Base-by-base conservation (phyloP, 352 stramenopile species). In the Phytophthora boehmeriae region DNA sequence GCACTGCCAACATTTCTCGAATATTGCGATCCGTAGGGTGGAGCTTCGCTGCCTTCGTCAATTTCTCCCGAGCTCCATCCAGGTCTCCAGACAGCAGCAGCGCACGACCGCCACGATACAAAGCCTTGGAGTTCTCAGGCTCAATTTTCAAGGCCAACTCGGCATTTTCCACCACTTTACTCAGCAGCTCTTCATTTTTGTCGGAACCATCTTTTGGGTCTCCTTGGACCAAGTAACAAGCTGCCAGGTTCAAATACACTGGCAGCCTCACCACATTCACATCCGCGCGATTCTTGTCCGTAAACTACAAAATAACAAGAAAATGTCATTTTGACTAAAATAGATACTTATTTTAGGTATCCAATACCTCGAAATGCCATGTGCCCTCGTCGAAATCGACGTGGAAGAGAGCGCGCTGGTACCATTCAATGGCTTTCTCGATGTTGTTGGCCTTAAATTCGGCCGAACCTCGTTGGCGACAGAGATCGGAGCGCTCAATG, bases 331-430 rank as follows among this genome's bases (percentile, higher is more conserved):
- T n/a, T 17, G 10, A 39, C 34, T 39, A 39, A 39, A 39, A 13
- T 39, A 4, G 10, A 39, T 39, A 17, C 14, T 39, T 39, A 4
- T n/a, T 39, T 39, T 39, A 17, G 17, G 22, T 11, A 25, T 13
- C 11, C 27, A n/a, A 11, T 46, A 92, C 80, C 79, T 95, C 86
- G 57, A 95, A 95, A 50, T 88, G 67, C 83, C 84, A 95, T 53
- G 84, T 91, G 68, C 77, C 86, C 61, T 95, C 84, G 50, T 93
- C 86, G 69, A 95, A 95, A 35, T 93, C 82, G 44, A 92, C 81
- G 56, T 95, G 86, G 51, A 77, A 89, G 5, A 93, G 64, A 39
- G 84, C 84, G 23, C 86, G 86, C 48, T 92, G 63, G 68, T 93
- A 95, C 80, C 78, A 95, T 42, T 75, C 42, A 42, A 92, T 51